Conservation (phyloP, 495 filamentous ascomycete species). For the Sabuloglossum arenarium region DNA sequence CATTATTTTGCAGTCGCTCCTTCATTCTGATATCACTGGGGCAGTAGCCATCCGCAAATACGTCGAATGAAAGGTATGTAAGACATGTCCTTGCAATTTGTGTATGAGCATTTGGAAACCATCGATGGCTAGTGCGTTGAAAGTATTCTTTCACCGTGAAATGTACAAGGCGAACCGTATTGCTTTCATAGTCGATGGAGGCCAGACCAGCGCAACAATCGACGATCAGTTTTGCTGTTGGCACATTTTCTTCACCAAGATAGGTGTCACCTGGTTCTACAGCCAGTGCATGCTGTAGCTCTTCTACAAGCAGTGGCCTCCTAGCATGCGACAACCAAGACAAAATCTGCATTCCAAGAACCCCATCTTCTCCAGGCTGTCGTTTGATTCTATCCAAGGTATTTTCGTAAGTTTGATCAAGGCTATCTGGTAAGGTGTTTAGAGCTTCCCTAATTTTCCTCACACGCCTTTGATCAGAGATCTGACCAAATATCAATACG, state of each 20-base stretch:
- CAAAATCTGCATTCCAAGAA: constrained; percentile 19
- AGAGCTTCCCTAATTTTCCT: too few species aligned
- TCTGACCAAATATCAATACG: too few species aligned
- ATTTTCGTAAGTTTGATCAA: constrained; percentile 15
- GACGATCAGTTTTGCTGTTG: constrained; percentile 18
- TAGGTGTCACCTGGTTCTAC: constrained; percentile 13
- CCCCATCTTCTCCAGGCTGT: constrained; percentile 12
- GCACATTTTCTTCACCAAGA: constrained; percentile 21
- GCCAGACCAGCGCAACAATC: constrained; percentile 32
- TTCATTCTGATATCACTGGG: constrained; percentile 12
- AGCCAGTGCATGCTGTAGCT: constrained; percentile 28
- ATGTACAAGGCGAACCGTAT: constrained; percentile 30
- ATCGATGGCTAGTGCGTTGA: constrained; percentile 14
- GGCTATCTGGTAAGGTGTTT: too few species aligned
- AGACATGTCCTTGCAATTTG: constrained; percentile 9
- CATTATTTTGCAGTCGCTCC: constrained; percentile 13
- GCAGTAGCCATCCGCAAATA: constrained; percentile 14
- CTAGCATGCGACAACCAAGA: constrained; percentile 25
- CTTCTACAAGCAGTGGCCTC: constrained; percentile 18
- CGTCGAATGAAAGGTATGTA: constrained; percentile 23
- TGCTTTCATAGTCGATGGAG: constrained; percentile 24
- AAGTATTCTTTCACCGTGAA: constrained; percentile 33
- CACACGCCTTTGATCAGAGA: too few species aligned
- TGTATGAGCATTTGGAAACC: constrained; percentile 18
- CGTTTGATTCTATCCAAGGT: constrained; percentile 23